Evolutionary conservation across 148 eudicot species (phyloP).

Genomic region (Rheum nobile): DNA sequence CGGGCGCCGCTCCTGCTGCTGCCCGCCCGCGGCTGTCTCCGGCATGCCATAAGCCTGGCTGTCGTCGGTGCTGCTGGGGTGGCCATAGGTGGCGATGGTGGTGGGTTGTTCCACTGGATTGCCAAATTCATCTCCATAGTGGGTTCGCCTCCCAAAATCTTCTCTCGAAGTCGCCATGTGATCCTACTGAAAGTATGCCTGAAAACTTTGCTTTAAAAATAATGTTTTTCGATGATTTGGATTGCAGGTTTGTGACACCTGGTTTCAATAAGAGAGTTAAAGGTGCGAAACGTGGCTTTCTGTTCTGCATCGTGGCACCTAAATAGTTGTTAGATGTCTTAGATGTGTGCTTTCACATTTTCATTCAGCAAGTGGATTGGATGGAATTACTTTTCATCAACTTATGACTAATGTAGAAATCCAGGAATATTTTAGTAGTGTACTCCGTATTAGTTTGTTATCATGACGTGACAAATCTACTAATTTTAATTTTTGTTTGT

Average conservation of each 20-base stretch:
- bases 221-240: background rate
- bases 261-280: background rate
- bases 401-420: too few relatives aligned
- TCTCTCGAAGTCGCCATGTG: slow-evolving; percentile 2
- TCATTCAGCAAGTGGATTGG: too few relatives aligned
- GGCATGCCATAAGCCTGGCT: background rate
- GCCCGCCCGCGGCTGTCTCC: background rate
- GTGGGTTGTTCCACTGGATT: slow-evolving; percentile 13
- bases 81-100: slow-evolving; percentile 13
- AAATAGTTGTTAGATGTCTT: too few relatives aligned
- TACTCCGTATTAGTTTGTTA: too few relatives aligned
- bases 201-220: background rate
- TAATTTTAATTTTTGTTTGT: too few relatives aligned
- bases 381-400: too few relatives aligned
- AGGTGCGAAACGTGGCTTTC: background rate
- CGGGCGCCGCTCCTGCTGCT: background rate
- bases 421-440: too few relatives aligned
- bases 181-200: background rate
- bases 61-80: slow-evolving; percentile 12
- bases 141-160: background rate
- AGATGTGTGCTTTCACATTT: too few relatives aligned
- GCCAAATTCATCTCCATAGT: slow-evolving; percentile 14
- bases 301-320: background rate
- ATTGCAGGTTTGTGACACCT: background rate
- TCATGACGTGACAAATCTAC: too few relatives aligned